These are phyloP conservation scores for Dendrocalamus sinicus DNA, from an alignment of 176 grass and related monocot species.

Conservation along the genomic window DNA sequence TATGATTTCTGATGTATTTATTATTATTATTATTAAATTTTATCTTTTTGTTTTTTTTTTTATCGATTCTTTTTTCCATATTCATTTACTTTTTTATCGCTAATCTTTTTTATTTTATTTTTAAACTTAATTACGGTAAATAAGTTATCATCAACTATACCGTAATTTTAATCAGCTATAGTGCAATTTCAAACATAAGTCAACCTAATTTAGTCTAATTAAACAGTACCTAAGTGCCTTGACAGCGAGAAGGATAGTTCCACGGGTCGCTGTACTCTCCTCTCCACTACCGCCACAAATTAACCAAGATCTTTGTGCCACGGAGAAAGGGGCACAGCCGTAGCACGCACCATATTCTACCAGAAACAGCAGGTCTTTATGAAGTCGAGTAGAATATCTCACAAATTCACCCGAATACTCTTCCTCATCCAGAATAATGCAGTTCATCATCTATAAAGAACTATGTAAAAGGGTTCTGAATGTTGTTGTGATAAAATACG, in stretches of 20 bases:
- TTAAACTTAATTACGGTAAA: too few species aligned
- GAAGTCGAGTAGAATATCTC: not conserved
- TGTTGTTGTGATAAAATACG: too few species aligned
- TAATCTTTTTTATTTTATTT: too few species aligned
- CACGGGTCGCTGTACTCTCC: not conserved
- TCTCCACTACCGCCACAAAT: conserved; percentile 10
- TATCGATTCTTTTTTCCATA: too few species aligned
- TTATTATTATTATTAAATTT: too few species aligned
- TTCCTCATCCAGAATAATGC: not conserved
- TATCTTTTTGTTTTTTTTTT: too few species aligned
- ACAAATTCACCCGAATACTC: not conserved
- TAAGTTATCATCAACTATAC: too few species aligned
- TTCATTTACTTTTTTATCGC: too few species aligned
- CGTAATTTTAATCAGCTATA: too few species aligned
- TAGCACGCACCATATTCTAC: not conserved
- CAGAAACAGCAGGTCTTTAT: not conserved
- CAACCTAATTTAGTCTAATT: too few species aligned
- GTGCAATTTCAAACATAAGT: rapidly evolving
- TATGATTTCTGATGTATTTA: too few species aligned
- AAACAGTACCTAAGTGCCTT: not conserved
- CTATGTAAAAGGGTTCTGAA: too few species aligned
- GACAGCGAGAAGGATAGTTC: not conserved
- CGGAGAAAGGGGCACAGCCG: not conserved
- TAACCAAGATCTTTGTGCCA: conserved; percentile 18
- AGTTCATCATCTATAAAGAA: not conserved